phyloP scores from a whole-genome alignment of 2,329 filamentous ascomycete genomes.

The Chaetomiaceae sp. region DNA sequence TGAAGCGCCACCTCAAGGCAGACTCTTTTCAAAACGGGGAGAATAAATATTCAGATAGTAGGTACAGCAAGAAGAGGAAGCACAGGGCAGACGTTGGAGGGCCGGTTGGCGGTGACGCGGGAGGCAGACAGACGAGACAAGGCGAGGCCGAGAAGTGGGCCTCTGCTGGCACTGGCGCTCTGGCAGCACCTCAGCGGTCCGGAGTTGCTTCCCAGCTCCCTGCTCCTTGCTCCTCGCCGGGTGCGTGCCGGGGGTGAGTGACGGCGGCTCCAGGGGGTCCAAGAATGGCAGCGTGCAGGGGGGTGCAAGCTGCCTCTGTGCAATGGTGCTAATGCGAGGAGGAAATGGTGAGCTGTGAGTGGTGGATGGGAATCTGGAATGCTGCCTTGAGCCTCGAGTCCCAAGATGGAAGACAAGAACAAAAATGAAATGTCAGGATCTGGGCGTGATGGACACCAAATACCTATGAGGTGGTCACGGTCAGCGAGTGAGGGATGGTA shows the following conservation, averaged over 20 bases:
- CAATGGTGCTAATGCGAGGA: too few species aligned
- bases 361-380: not conserved
- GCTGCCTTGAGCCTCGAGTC: conserved; percentile 9
- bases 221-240: too few species aligned
- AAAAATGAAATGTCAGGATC: too few species aligned
- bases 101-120: conserved; percentile 23
- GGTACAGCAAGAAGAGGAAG: not conserved
- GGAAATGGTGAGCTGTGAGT: not conserved
- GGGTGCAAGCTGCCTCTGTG: conserved; percentile 8
- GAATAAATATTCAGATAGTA: not conserved
- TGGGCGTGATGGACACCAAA: too few species aligned
- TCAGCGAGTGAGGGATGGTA: not conserved
- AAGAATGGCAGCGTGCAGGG: too few species aligned
- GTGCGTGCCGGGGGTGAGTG: too few species aligned
- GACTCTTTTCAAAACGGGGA: conserved; percentile 6
- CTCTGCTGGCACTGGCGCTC: too few species aligned
- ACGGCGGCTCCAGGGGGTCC: too few species aligned
- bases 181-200: too few species aligned
- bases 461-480: too few species aligned
- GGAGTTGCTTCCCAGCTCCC: too few species aligned
- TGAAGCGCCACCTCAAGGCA: conserved; percentile 19
- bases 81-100: not conserved
- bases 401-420: not conserved
- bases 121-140: not conserved
- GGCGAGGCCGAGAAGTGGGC: too few species aligned